Percentiles rank a stretch among this genome's conserved stretches.
phyloP scores from a whole-genome alignment of 148 eudicot genomes.

The Vaccinium darrowii region DNA sequence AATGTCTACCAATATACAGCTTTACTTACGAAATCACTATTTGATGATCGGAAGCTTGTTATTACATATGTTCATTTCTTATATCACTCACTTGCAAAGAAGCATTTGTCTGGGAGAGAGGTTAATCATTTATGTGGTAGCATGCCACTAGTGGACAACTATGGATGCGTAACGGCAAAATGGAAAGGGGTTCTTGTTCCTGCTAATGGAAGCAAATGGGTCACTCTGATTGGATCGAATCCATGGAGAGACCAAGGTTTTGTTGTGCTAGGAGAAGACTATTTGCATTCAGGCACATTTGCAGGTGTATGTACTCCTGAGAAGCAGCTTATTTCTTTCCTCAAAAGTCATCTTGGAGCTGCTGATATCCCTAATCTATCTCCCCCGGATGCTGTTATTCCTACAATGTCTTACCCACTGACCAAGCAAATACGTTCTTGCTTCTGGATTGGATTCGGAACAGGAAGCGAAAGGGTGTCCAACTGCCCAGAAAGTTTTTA shows the following conservation, averaged over 20 bases:
- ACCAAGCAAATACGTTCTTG: constrained; percentile 40
- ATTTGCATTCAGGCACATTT: constrained; percentile 31
- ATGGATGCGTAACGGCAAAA: constrained; percentile 21
- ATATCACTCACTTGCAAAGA: constrained; percentile 12
- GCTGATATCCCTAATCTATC: constrained; percentile 54
- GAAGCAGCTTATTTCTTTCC: constrained; percentile 36
- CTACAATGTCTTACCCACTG: constrained; percentile 40
- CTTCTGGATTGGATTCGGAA: constrained; percentile 54
- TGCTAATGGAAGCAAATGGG: constrained; percentile 61
- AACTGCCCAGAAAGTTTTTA: constrained; percentile 36
- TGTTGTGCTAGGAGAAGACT: constrained; percentile 52
- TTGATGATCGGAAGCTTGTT: constrained; percentile 10
- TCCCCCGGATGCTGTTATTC: constrained; percentile 47
- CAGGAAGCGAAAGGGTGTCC: constrained; percentile 19
- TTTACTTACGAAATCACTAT: neutral
- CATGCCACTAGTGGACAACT: constrained; percentile 49
- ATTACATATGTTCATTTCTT: constrained; percentile 26
- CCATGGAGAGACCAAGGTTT: constrained; percentile 44
- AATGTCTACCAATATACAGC: constrained; percentile 17
- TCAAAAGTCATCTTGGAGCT: constrained; percentile 32
- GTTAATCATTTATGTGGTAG: constrained; percentile 18
- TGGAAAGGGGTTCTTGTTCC: constrained; percentile 50
- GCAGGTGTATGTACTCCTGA: constrained; percentile 29
- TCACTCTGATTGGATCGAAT: constrained; percentile 53
- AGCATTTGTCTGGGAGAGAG: constrained; percentile 14